Percentiles rank a stretch among this genome's conserved stretches.
phyloP scores from a whole-genome alignment of 208 protist genomes.

The Wallacemonas sp. region DNA sequence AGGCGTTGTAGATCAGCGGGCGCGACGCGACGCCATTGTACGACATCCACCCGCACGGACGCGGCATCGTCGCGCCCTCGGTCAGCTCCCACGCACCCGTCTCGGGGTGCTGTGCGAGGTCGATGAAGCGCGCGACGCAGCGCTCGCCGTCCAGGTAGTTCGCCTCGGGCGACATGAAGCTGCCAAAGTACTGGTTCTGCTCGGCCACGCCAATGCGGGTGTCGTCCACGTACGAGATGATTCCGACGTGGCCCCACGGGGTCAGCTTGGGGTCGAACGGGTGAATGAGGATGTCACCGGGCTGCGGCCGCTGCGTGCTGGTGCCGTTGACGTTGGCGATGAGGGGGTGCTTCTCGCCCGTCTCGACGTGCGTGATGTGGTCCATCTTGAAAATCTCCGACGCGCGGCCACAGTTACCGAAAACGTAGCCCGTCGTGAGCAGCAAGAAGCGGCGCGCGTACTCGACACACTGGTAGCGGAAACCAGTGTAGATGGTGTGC shows the following conservation, averaged over 20 bases:
- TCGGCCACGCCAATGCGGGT: slow-evolving; percentile 65
- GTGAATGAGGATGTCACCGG: slow-evolving; percentile 76
- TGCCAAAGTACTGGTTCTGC: slow-evolving; percentile 72
- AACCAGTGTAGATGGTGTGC: slow-evolving; percentile 67
- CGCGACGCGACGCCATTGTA: slow-evolving; percentile 50
- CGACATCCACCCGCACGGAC: slow-evolving; percentile 58
- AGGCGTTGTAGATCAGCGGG: slow-evolving; percentile 39
- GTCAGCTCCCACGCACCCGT: slow-evolving; percentile 43
- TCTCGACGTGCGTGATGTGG: slow-evolving; percentile 63
- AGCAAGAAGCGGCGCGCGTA: slow-evolving; percentile 78
- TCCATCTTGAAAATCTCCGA: slow-evolving; percentile 75
- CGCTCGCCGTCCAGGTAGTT: slow-evolving; percentile 62
- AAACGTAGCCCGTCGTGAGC: slow-evolving; percentile 74
- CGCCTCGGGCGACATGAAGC: slow-evolving; percentile 47
- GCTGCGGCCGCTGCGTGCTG: slow-evolving; percentile 35
- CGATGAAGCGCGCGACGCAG: slow-evolving; percentile 59
- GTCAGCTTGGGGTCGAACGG: slow-evolving; percentile 49
- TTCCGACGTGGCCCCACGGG: slow-evolving; percentile 72
- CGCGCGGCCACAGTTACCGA: slow-evolving; percentile 62
- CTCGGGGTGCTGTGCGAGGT: slow-evolving; percentile 33
- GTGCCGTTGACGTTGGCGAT: slow-evolving; percentile 54
- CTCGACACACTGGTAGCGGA: slow-evolving; percentile 83
- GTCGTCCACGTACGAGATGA: slow-evolving; percentile 77
- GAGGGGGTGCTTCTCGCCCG: slow-evolving; percentile 44
- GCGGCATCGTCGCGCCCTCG: slow-evolving; percentile 31